Percentiles rank a stretch among this genome's conserved stretches.
These are phyloP conservation scores for Plectosphaerella sp. DNA, from an alignment of 2,329 filamentous ascomycete genomes.

Conservation along the genomic window DNA sequence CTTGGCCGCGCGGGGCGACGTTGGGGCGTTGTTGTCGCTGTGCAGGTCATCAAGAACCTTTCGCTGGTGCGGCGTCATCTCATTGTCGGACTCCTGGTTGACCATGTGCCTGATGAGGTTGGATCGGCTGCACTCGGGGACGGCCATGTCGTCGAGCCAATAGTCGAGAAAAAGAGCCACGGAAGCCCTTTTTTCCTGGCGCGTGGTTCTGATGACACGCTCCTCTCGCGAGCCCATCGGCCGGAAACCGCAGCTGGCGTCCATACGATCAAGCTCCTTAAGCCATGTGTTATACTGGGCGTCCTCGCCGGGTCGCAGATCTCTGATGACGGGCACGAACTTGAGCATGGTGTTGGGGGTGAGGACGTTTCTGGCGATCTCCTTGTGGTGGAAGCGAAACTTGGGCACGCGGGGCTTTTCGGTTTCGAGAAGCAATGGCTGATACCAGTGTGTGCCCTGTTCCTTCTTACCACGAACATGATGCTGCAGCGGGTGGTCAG, in stretches of 20 bases:
- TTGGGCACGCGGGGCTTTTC: constrained; percentile 48
- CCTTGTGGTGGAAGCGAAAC: constrained; percentile 56
- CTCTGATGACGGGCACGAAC: constrained; percentile 55
- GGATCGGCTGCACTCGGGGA: constrained; percentile 47
- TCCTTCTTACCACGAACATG: constrained; percentile 39
- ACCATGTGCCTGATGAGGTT: constrained; percentile 51
- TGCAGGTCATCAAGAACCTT: constrained; percentile 45
- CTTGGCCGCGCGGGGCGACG: constrained; percentile 26
- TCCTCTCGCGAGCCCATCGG: constrained; percentile 44
- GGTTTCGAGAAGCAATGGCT: constrained; percentile 42
- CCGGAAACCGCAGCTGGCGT: constrained; percentile 53
- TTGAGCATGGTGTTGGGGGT: constrained; percentile 57
- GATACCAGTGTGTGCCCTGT: constrained; percentile 34
- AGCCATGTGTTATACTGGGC: constrained; percentile 52
- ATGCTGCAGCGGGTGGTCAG: constrained; percentile 26
- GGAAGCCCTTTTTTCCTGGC: constrained; percentile 46
- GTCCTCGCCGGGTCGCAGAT: constrained; percentile 53
- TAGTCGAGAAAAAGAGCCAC: constrained; percentile 48
- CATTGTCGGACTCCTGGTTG: constrained; percentile 39
- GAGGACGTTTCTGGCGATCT: constrained; percentile 55
- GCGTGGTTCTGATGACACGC: constrained; percentile 43
- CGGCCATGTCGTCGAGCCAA: constrained; percentile 46
- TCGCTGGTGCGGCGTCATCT: constrained; percentile 51
- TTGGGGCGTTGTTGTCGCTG: constrained; percentile 35
- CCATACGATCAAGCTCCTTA: constrained; percentile 52